These are phyloP conservation scores for Termitomyces sp. DNA, from an alignment of 768 basidiomycete genomes.

Conservation along the genomic window DNA sequence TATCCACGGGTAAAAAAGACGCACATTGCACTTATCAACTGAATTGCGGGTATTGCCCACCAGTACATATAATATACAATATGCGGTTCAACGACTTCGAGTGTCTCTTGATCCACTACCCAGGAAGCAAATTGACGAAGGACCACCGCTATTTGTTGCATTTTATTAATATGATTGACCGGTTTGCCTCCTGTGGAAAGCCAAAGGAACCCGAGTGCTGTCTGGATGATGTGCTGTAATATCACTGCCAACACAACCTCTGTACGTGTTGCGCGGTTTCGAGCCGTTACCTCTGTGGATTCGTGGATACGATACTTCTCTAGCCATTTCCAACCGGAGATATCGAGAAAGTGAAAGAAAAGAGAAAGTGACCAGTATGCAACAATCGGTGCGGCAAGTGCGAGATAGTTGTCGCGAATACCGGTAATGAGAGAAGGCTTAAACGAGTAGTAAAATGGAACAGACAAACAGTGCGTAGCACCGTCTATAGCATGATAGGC, in stretches of 20 bases:
- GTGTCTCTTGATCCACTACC: slow-evolving; percentile 36
- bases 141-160: slow-evolving; percentile 34
- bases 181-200: slow-evolving; percentile 38
- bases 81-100: slow-evolving; percentile 30
- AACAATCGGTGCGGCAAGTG: slow-evolving; percentile 68
- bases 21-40: slow-evolving; percentile 78
- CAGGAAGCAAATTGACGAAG: slow-evolving; percentile 32
- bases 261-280: slow-evolving; percentile 66
- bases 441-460: slow-evolving; percentile 53
- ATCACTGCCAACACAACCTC: slow-evolving; percentile 80
- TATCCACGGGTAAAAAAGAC: slow-evolving; percentile 26
- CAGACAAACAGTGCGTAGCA: slow-evolving; percentile 22
- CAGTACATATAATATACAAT: slow-evolving; percentile 73
- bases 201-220: slow-evolving; percentile 64
- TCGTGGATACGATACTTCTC: slow-evolving; percentile 87
- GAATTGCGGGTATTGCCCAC: slow-evolving; percentile 81
- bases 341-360: slow-evolving; percentile 79
- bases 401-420: slow-evolving; percentile 65
- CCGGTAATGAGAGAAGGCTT: slow-evolving; percentile 42
- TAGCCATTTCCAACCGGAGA: slow-evolving; percentile 68
- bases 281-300: slow-evolving; percentile 64
- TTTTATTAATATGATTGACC: slow-evolving; percentile 33
- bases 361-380: slow-evolving; percentile 83
- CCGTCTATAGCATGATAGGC: slow-evolving; percentile 17
- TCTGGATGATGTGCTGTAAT: slow-evolving; percentile 84